Percentiles rank a stretch among this genome's conserved stretches.
Conservation (phyloP, 2,329 filamentous ascomycete genomes). For the Xylariaceae sp. region DNA sequence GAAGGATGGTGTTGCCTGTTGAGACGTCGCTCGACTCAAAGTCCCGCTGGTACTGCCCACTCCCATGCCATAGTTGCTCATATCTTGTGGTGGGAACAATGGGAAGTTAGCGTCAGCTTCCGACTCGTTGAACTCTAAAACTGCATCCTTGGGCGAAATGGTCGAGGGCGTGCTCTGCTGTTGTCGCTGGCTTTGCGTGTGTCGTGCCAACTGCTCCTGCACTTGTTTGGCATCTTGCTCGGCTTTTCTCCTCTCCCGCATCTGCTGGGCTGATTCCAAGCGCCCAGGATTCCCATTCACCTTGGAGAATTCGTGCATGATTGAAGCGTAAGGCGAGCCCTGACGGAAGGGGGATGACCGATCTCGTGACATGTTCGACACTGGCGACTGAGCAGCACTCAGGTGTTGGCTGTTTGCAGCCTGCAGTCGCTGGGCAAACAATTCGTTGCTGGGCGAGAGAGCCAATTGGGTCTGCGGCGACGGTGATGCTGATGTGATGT, state of each 20-base stretch:
- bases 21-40: constrained; percentile 14
- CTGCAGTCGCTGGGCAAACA: constrained; percentile 73
- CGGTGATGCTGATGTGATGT: constrained; percentile 53
- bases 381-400: constrained; percentile 51
- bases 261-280: constrained; percentile 54
- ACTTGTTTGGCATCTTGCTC: constrained; percentile 52
- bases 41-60: constrained; percentile 17
- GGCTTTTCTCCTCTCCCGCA: constrained; percentile 58
- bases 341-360: constrained; percentile 81
- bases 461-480: constrained; percentile 42
- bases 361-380: constrained; percentile 52
- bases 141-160: constrained; percentile 89
- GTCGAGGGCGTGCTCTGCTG: constrained; percentile 64
- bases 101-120: constrained; percentile 68
- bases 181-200: constrained; percentile 35
- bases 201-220: constrained; percentile 39
- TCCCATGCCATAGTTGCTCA: constrained; percentile 38
- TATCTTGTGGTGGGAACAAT: constrained; percentile 64
- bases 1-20: constrained; percentile 28
- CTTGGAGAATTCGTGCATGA: constrained; percentile 42
- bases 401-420: constrained; percentile 73
- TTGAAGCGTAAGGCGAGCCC: constrained; percentile 58
- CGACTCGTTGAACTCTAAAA: constrained; percentile 76
- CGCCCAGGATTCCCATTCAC: constrained; percentile 31
- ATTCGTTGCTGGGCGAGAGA: constrained; percentile 51